Conservation (phyloP, 805 yeast genomes). For the Yamadazyma akitaensis region DNA sequence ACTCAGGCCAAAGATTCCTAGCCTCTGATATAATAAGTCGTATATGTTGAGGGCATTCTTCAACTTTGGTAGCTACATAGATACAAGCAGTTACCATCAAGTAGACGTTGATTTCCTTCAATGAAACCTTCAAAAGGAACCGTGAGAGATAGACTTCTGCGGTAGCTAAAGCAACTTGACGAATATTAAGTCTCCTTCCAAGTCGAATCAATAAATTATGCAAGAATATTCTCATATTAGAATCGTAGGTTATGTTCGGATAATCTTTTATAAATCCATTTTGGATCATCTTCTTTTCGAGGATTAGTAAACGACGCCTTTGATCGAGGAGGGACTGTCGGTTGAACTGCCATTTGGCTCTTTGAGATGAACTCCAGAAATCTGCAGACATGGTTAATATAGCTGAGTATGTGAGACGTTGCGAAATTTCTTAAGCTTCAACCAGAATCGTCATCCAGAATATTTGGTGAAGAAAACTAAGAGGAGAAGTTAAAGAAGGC, state of each 20-base stretch:
- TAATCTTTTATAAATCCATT: constrained; percentile 42
- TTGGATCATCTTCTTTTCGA: constrained; percentile 43
- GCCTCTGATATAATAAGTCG: constrained; percentile 81
- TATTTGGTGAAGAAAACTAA: too few relatives aligned
- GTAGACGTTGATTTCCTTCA: constrained; percentile 81
- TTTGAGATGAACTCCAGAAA: constrained; percentile 83
- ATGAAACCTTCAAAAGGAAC: constrained; percentile 65
- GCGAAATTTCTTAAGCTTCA: not conserved
- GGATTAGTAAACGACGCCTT: constrained; percentile 38
- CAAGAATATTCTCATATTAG: constrained; percentile 69
- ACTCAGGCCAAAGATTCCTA: constrained; percentile 90
- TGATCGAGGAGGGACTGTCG: constrained; percentile 52
- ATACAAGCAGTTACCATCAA: constrained; percentile 79
- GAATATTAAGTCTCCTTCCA: constrained; percentile 70
- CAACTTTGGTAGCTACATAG: constrained; percentile 89
- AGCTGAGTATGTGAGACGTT: not conserved
- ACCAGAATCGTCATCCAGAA: too few relatives aligned
- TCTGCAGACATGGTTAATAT: constrained; percentile 63
- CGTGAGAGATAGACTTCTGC: constrained; percentile 85
- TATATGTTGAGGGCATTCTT: constrained; percentile 94
- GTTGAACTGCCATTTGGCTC: constrained; percentile 77
- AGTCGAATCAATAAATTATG: constrained; percentile 71
- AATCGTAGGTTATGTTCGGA: constrained; percentile 50
- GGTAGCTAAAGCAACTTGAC: constrained; percentile 84
- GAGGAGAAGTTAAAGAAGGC: too few relatives aligned